These are phyloP conservation scores for Mycena maculata DNA, from an alignment of 768 basidiomycete species.

Conservation along the genomic window DNA sequence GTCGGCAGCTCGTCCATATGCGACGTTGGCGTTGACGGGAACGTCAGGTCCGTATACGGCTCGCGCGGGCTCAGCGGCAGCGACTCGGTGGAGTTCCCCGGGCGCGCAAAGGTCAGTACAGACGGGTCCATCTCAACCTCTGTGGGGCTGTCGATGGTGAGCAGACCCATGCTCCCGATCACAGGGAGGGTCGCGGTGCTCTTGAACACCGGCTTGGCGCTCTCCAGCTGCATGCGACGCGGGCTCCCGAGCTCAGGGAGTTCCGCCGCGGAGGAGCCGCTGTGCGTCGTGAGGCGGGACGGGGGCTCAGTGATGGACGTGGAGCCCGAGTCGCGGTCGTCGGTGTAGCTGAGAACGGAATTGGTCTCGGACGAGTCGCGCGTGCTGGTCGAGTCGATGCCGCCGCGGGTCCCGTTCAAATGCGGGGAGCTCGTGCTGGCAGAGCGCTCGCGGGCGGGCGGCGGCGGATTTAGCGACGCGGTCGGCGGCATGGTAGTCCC, in stretches of 20 bases:
- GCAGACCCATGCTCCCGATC: conserved; percentile 36
- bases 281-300: conserved; percentile 52
- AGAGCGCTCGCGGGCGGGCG: conserved; percentile 46
- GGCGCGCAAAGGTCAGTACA: conserved; percentile 80
- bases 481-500: conserved; percentile 51
- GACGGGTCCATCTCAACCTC: conserved; percentile 79
- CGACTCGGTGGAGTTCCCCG: conserved; percentile 81
- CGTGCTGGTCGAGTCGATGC: conserved; percentile 47
- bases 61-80: conserved; percentile 51
- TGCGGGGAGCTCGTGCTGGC: conserved; percentile 47
- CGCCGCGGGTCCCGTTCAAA: conserved; percentile 42
- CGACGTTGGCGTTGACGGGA: conserved; percentile 35
- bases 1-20: conserved; percentile 48
- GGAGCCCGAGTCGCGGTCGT: conserved; percentile 51
- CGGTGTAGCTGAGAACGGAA: conserved; percentile 57
- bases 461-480: conserved; percentile 38
- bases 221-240: conserved; percentile 40
- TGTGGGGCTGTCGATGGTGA: conserved; percentile 54
- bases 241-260: conserved; percentile 41
- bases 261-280: conserved; percentile 37
- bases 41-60: conserved; percentile 28
- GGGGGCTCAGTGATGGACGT: conserved; percentile 63
- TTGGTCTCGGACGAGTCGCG: conserved; percentile 57
- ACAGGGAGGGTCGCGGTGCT: conserved; percentile 54
- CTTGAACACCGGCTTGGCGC: conserved; percentile 33